Evolutionary conservation across 306 rosid genomes (phyloP), one percentile per base, ranked within the genome.

Genomic region (Spatholobus suberectus): DNA sequence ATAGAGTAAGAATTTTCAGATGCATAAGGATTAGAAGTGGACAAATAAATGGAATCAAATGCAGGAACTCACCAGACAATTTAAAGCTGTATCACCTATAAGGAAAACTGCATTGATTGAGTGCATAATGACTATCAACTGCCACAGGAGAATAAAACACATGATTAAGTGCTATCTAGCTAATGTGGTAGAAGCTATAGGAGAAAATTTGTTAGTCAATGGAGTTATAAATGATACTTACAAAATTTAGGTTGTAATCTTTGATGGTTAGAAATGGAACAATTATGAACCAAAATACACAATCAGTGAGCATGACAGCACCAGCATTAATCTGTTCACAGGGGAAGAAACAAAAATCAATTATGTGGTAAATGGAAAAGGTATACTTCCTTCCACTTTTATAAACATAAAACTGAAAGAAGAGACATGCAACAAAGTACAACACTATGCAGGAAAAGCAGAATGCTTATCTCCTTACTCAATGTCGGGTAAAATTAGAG

Each of bases 251-350:
- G 81, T 92, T 87, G 92, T 91, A 92, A 82, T 94, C 97, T 86
- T 89, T 94, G 84, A 92, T 90, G 77, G 94, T 78, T 78, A 94
- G 93, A 89, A 96, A 96, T 49, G 99, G 99, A 78, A 96, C 94
- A 29, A 96, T 82, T 49, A 92, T 70, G 86, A 94, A 92, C 99
- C 99, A 96, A 85, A 92, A 96, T 68, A 96, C 99, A 49, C 89
- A 85, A 76, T 96, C 99, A 47, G 99, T 96, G 83, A 96, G 97
- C 84, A 94, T 27, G 40, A 92, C 97, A 61, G 99, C 98, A 4
- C 99, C 99, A 44, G 97, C 99, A 87, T 96, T 96, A 90, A 96
- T 96, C 99, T 96, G 86, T 84, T 73, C 35, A 73, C n/a, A 85
- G 52, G 77, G 73, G 80, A 43, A 68, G 37, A 75, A 66, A 81